Percentiles rank a stretch among this genome's conserved stretches.
phyloP scores from a whole-genome alignment of 139 green algal species.

The Marvania coccoides region DNA sequence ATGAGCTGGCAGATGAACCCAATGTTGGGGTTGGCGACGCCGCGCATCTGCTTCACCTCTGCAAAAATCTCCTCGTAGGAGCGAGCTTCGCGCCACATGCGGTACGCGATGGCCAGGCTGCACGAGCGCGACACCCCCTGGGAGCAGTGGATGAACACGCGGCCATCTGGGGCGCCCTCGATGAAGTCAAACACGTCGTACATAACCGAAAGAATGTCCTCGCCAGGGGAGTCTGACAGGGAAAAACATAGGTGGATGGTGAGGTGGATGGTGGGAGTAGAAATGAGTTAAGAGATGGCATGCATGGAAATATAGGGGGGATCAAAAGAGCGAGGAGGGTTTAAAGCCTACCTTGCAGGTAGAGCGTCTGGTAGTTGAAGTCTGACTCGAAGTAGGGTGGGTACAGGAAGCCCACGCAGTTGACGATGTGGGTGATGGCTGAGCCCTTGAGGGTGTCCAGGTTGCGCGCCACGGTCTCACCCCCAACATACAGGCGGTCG shows the following conservation, averaged over 20 bases:
- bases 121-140: constrained; percentile 87
- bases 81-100: constrained; percentile 78
- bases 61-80: constrained; percentile 80
- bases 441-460: constrained; percentile 50
- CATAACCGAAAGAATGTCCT: constrained; percentile 88
- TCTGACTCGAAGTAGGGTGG: constrained; percentile 78
- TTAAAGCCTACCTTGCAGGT: constrained; percentile 66
- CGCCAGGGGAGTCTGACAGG: constrained; percentile 68
- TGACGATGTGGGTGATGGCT: constrained; percentile 92
- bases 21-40: constrained; percentile 92
- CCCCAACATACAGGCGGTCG: constrained; percentile 72
- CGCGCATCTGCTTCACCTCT: constrained; percentile 67
- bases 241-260: background rate
- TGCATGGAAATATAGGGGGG: background rate
- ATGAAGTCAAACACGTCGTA: constrained; percentile 97
- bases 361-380: constrained; percentile 81
- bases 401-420: constrained; percentile 91
- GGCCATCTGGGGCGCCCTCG: constrained; percentile 48
- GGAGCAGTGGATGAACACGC: constrained; percentile 85
- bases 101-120: constrained; percentile 83
- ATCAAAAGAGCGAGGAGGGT: too few species aligned
- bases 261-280: background rate
- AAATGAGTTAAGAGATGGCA: background rate
- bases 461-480: constrained; percentile 77
- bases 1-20: constrained; percentile 85